A percentile compares a stretch with the other conserved stretches of the same genome.
These are phyloP conservation scores for Candida sanyaensis DNA, from an alignment of 1,139 yeast species.

Conservation along the genomic window DNA sequence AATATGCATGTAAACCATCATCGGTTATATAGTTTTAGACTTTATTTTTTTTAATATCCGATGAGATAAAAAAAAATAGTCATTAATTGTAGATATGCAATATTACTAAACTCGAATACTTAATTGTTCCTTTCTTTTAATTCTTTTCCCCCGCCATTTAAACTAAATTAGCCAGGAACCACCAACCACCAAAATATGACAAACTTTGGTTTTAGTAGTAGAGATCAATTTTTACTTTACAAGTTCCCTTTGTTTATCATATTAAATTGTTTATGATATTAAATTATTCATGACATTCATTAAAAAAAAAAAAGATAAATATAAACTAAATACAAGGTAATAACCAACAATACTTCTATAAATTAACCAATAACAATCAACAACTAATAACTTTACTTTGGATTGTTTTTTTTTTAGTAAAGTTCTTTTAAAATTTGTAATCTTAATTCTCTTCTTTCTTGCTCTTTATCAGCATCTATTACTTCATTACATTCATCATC, in stretches of 20 bases:
- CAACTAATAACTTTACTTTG: not conserved
- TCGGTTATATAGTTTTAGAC: no score
- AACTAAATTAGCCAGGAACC: not conserved
- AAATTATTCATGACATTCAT: not conserved
- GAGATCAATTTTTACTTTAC: no score
- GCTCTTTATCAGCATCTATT: slow-evolving; percentile 28
- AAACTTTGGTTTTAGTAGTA: no score
- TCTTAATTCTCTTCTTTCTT: slow-evolving; percentile 41
- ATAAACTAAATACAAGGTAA: not conserved
- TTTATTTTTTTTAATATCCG: not conserved
- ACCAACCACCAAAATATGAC: no score
- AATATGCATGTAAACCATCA: no score
- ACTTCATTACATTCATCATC: slow-evolving; percentile 16
- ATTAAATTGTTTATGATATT: no score
- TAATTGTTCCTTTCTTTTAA: not conserved
- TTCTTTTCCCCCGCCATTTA: not conserved
- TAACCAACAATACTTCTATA: not conserved
- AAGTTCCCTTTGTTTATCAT: no score
- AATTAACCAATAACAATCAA: not conserved
- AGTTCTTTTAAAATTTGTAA: slow-evolving; percentile 41
- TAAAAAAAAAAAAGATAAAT: not conserved
- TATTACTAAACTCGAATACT: not conserved
- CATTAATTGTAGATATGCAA: no score
- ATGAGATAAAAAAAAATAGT: no score
- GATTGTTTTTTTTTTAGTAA: slow-evolving; percentile 7